A percentile compares a stretch with the other conserved stretches of the same genome.
Conservation (phyloP, 73 alveolate genomes). For the Tetrahymena elliotti region DNA sequence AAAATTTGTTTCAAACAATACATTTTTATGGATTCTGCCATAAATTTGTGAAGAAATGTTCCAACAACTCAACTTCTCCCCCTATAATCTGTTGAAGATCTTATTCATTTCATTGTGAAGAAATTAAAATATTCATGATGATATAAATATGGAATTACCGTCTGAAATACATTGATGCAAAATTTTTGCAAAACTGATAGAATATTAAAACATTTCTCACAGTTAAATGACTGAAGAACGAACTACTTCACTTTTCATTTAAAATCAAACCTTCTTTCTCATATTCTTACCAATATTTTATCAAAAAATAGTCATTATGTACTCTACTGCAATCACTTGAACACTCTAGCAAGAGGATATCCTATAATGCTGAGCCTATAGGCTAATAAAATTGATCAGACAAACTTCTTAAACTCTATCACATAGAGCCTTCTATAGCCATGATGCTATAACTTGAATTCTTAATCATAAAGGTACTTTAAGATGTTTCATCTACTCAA, state of each 20-base stretch:
- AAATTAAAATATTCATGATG: neutral
- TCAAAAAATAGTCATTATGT: neutral
- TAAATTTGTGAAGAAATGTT: neutral
- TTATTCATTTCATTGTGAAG: neutral
- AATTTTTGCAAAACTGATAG: neutral
- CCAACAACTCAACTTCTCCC: neutral
- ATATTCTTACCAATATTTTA: neutral
- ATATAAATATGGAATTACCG: neutral
- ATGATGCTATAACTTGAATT: neutral
- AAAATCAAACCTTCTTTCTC: neutral
- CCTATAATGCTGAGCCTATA: neutral
- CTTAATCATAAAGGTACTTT: neutral
- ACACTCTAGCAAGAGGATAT: neutral
- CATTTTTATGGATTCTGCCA: neutral
- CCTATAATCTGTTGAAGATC: neutral
- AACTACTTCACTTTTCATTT: neutral
- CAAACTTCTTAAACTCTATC: neutral
- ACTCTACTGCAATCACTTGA: neutral
- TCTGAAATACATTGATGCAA: neutral
- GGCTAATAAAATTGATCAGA: neutral
- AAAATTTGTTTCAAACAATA: no score
- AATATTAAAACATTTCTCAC: neutral
- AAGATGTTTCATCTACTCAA: no score
- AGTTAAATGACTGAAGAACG: neutral
- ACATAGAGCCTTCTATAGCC: neutral